Percentiles rank a stretch among this genome's conserved stretches.
These are phyloP conservation scores for Candida ponderosae DNA, from an alignment of 805 yeast species.

Conservation along the genomic window DNA sequence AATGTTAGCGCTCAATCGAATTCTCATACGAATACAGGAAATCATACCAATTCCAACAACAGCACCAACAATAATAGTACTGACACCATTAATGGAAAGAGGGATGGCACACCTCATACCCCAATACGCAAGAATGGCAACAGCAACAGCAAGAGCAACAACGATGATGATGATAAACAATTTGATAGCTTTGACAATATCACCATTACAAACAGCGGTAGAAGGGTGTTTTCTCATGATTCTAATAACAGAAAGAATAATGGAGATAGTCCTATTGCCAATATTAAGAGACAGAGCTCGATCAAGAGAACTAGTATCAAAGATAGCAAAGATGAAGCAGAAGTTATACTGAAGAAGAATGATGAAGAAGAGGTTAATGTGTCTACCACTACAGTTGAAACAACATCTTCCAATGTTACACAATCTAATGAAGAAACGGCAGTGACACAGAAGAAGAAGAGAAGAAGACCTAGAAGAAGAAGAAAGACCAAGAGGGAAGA, in stretches of 20 bases:
- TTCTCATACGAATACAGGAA: no score
- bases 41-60: background rate
- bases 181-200: no score
- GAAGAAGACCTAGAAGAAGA: conserved; percentile 10
- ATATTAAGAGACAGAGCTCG: background rate
- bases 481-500: conserved; percentile 5
- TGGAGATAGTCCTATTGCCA: background rate
- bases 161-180: no score
- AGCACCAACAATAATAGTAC: no score
- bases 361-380: background rate
- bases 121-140: no score
- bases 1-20: background rate
- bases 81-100: background rate
- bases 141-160: no score
- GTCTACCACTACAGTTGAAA: conserved; percentile 1
- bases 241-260: no score
- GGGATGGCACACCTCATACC: no score
- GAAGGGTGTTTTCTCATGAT: no score
- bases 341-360: background rate
- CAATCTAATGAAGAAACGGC: conserved; percentile 5
- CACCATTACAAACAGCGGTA: no score
- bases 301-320: background rate
- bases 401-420: conserved; percentile 1
- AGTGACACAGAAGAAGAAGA: conserved; percentile 4
- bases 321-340: background rate